Evolutionary conservation across 371 early-diverging fungal species (phyloP).

Genomic region (Syncephalastrum racemosum): DNA sequence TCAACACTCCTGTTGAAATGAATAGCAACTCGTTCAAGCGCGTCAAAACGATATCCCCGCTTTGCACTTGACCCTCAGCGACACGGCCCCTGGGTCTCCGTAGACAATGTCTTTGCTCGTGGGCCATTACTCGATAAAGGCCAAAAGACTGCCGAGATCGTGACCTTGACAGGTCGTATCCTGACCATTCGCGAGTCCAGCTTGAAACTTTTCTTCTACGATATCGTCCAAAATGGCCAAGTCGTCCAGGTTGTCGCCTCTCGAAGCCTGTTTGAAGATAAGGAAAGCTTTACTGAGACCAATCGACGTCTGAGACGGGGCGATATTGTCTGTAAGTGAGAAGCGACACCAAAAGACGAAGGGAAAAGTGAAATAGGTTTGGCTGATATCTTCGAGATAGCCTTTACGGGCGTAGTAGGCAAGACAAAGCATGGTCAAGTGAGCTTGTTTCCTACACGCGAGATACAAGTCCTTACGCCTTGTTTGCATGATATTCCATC

Average conservation of each 20-base stretch:
- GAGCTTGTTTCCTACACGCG: constrained; percentile 66
- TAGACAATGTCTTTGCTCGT: constrained; percentile 23
- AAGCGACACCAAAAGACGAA: not conserved
- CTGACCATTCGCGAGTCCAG: constrained; percentile 69
- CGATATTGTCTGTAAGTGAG: constrained; percentile 64
- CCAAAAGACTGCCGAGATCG: constrained; percentile 29
- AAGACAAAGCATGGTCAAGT: constrained; percentile 84
- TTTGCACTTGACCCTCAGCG: constrained; percentile 23
- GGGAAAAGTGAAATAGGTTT: not conserved
- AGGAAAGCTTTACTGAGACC: constrained; percentile 42
- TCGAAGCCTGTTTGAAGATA: constrained; percentile 43
- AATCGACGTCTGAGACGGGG: constrained; percentile 57
- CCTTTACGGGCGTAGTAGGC: constrained; percentile 74
- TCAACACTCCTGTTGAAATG: too few relatives aligned
- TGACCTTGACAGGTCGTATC: constrained; percentile 60
- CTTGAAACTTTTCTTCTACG: constrained; percentile 73
- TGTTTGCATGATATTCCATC: constrained; percentile 85
- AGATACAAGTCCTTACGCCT: constrained; percentile 78
- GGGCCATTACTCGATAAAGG: constrained; percentile 23
- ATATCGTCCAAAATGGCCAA: constrained; percentile 63
- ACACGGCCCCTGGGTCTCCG: constrained; percentile 33
- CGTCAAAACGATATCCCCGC: constrained; percentile 26
- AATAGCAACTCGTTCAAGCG: too few relatives aligned
- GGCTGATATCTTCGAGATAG: constrained; percentile 26
- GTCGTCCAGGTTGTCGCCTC: constrained; percentile 70